Evolutionary conservation across 495 filamentous ascomycete species (phyloP), one percentile per base, ranked within the genome.

Genomic region (Annulohypoxylon nitens): DNA sequence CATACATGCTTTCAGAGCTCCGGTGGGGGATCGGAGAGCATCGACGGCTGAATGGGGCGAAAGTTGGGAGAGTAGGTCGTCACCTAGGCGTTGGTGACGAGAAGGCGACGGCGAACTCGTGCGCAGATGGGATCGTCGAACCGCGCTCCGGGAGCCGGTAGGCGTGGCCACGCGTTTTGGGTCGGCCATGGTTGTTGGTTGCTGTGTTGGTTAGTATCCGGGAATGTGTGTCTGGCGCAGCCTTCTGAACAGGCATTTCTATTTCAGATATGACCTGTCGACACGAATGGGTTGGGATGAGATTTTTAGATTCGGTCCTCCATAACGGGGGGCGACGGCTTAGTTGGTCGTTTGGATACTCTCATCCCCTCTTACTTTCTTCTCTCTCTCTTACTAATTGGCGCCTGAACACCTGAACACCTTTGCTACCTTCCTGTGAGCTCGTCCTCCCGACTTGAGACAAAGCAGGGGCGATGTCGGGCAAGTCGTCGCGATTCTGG

Each of bases 1-100:
- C 70, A 94, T 89, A 73, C 90, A 93, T 55, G 80, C 83, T 64
- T 85, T 88, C 14, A 90, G 80, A 7, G 86, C 81, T 9, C 86
- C 88, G 30, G 88, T 82, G 16, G 88, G 90, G 76, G 78, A 79
- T 51, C 78, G 78, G 50, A 86, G 78, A 55, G 84, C 78, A 37
- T 84, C 80, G 70, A 85, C 74, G 30, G 80, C 82, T 34, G 78
- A 71, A 36, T 78, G 71, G 36, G 84, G 84, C 1, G 79, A 80
- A 53, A 86, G 78, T 67, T 80, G 80, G 16, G 80, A 74, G 20
- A 86, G 78, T 3, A 86, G 70, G 61, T 86, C 83, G 68, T 86
- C 84, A 39, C 75, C 77, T 12, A 69, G 59, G 53, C 78, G 82
- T 48, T 57, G 70, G 55, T 67, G 70, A 55, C 76, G 80, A 30